phyloP scores from a whole-genome alignment of 495 filamentous ascomycete species.

The Glutinoglossum americanum region DNA sequence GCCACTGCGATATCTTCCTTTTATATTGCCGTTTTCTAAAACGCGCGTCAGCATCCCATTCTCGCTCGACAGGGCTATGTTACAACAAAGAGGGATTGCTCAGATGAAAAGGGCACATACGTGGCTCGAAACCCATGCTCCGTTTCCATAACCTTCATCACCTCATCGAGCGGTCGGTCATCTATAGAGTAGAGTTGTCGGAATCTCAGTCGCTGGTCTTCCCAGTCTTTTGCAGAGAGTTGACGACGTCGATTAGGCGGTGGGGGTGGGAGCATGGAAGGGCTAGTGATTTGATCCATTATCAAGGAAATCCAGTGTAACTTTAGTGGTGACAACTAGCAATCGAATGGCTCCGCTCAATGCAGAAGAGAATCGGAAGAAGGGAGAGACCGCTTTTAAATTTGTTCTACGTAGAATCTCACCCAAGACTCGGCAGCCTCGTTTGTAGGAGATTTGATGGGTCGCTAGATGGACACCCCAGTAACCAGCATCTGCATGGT shows the following conservation, averaged over 20 bases:
- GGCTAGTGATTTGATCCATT: not conserved
- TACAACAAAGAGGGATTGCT: not conserved
- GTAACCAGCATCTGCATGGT: not conserved
- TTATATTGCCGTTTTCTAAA: not conserved
- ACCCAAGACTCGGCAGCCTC: no score
- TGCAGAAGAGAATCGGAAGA: no score
- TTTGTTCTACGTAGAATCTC: no score
- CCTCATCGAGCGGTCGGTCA: not conserved
- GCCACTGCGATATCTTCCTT: not conserved
- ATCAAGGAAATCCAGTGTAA: not conserved
- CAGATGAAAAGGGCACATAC: not conserved
- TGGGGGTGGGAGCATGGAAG: not conserved
- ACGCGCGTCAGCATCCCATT: not conserved
- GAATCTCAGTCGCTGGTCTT: not conserved
- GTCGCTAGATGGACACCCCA: not conserved
- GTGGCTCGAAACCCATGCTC: not conserved
- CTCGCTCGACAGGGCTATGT: not conserved
- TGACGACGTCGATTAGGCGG: not conserved
- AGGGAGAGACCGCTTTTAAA: no score
- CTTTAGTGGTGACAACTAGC: not conserved
- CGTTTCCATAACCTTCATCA: not conserved
- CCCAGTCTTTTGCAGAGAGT: not conserved
- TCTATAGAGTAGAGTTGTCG: not conserved
- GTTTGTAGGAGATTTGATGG: not conserved
- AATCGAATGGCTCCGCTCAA: no score